Conservation (phyloP, 1,284 basidiomycete species). For the Sporisorium iseilematis-ciliati region DNA sequence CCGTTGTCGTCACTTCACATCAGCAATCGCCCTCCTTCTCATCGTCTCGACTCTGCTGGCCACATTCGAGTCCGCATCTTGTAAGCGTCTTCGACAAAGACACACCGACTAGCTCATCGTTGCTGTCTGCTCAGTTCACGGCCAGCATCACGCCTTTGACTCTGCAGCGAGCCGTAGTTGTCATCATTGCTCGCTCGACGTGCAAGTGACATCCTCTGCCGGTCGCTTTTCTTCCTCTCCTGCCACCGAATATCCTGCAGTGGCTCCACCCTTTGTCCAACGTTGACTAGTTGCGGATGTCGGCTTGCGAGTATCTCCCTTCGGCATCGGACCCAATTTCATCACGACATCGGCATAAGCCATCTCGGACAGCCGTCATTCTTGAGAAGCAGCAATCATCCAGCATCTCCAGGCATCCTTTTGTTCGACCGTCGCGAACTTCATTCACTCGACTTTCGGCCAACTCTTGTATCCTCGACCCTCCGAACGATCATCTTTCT, state of each 20-base stretch:
- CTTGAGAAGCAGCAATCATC: not conserved
- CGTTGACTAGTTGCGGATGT: conserved; percentile 11
- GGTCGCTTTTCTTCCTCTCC: not conserved
- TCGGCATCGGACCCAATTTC: not conserved
- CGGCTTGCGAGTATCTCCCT: conserved; percentile 4
- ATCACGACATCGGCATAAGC: not conserved
- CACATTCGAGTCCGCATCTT: not conserved
- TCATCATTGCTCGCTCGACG: not conserved
- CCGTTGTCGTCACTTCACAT: not conserved
- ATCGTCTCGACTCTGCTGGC: not conserved
- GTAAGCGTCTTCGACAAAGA: not conserved
- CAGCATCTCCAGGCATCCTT: not conserved
- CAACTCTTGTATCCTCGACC: not conserved
- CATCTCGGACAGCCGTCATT: not conserved
- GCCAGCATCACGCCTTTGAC: not conserved
- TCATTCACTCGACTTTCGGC: not conserved
- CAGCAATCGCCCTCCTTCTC: not conserved
- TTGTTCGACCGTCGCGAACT: not conserved
- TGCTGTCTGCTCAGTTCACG: not conserved
- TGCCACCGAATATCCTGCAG: too few relatives aligned
- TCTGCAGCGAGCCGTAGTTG: not conserved
- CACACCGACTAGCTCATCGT: not conserved
- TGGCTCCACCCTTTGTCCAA: not conserved
- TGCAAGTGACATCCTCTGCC: not conserved
- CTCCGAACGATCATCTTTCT: not conserved